phyloP scores from a whole-genome alignment of 192 early-diverging fungal species.

The Entomortierella lignicola region DNA sequence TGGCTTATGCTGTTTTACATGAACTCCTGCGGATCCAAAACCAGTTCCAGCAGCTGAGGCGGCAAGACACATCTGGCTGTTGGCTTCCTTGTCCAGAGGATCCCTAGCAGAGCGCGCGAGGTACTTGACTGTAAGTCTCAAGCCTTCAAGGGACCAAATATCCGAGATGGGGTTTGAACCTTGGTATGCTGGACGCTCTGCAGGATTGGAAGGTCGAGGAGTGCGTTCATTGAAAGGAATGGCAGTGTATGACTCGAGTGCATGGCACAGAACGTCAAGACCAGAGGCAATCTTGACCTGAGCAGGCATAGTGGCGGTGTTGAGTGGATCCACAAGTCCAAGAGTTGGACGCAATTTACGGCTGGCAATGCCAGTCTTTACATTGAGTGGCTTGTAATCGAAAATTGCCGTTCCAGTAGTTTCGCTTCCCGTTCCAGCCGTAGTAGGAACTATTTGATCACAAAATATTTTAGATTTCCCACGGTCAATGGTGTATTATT shows the following conservation, averaged over 20 bases:
- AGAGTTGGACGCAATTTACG: constrained; percentile 86
- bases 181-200: constrained; percentile 89
- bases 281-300: constrained; percentile 89
- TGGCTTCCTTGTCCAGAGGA: constrained; percentile 68
- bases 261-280: constrained; percentile 91
- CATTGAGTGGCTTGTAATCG: constrained; percentile 82
- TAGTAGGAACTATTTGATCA: constrained; percentile 61
- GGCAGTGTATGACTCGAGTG: constrained; percentile 92
- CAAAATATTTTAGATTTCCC: constrained; percentile 3
- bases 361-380: constrained; percentile 92
- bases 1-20: constrained; percentile 61
- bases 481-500: constrained; percentile 8
- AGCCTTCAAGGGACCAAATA: constrained; percentile 85
- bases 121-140: constrained; percentile 85
- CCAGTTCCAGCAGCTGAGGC: constrained; percentile 92
- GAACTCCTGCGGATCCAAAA: constrained; percentile 91
- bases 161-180: constrained; percentile 94
- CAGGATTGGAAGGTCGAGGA: constrained; percentile 83
- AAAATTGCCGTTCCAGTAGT: constrained; percentile 96
- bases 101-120: constrained; percentile 78
- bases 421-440: constrained; percentile 85
- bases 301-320: constrained; percentile 87
- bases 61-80: constrained; percentile 89
- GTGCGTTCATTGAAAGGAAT: constrained; percentile 84
- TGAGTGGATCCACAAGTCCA: constrained; percentile 90